Percentiles rank a stretch among this genome's conserved stretches.
These are phyloP conservation scores for Suhomyces bribrorum DNA, from an alignment of 1,139 yeast genomes.

Conservation along the genomic window DNA sequence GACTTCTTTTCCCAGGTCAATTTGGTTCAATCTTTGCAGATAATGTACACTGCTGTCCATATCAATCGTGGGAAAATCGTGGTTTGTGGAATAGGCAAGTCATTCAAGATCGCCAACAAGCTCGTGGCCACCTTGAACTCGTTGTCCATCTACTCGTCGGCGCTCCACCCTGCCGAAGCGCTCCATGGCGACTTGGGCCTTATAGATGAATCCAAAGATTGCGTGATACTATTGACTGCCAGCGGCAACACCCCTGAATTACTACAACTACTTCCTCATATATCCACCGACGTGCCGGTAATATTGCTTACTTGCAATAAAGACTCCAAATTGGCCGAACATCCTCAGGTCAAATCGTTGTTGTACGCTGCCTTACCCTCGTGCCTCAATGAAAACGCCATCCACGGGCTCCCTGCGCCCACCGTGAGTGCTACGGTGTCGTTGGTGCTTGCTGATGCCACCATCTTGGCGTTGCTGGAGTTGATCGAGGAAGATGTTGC, in stretches of 20 bases:
- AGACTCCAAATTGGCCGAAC: slow-evolving; percentile 46
- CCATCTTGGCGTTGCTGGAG: slow-evolving; percentile 71
- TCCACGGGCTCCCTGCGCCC: slow-evolving; percentile 89
- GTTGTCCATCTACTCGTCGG: slow-evolving; percentile 65
- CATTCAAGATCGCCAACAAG: slow-evolving; percentile 75
- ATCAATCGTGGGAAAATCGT: slow-evolving; percentile 64
- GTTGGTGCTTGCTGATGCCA: slow-evolving; percentile 76
- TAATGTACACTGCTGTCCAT: slow-evolving; percentile 51
- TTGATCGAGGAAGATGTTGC: slow-evolving; percentile 57
- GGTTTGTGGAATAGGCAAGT: slow-evolving; percentile 82
- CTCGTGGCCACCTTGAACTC: slow-evolving; percentile 82
- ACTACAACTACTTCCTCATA: slow-evolving; percentile 56
- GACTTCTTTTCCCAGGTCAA: slow-evolving; percentile 51
- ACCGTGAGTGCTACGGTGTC: slow-evolving; percentile 81
- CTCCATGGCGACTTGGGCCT: slow-evolving; percentile 88
- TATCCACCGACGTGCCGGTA: slow-evolving; percentile 54
- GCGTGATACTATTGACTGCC: slow-evolving; percentile 68
- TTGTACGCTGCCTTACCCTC: slow-evolving; percentile 65
- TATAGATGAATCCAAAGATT: slow-evolving; percentile 58
- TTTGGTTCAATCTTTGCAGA: slow-evolving; percentile 49
- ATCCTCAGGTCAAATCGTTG: slow-evolving; percentile 50
- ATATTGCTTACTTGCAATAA: slow-evolving; percentile 64
- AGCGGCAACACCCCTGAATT: slow-evolving; percentile 87
- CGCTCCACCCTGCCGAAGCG: slow-evolving; percentile 84
- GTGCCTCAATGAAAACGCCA: slow-evolving; percentile 55